Conservation (phyloP, 345 rosid species). For the Populus euphratica region DNA sequence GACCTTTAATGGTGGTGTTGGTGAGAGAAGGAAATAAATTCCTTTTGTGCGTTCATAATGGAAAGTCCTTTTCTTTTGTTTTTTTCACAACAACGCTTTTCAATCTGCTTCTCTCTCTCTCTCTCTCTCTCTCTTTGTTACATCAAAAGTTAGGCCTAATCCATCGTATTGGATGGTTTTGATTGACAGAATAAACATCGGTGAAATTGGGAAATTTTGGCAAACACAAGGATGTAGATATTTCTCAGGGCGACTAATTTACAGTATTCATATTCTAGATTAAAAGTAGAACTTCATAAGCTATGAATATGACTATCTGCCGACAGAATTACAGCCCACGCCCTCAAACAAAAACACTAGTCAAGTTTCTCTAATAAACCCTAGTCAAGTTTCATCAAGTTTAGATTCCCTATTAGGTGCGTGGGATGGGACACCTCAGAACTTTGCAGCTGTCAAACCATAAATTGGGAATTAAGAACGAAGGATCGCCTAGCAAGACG, state of each 20-base stretch:
- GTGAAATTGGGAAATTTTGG: neutral
- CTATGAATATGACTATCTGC: neutral
- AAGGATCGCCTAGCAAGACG: neutral
- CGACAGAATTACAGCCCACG: neutral
- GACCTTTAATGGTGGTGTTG: neutral
- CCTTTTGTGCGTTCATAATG: no score
- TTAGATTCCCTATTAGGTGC: neutral
- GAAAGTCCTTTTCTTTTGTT: no score
- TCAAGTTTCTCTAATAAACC: no score
- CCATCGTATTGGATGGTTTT: no score
- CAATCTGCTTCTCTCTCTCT: neutral
- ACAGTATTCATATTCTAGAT: neutral
- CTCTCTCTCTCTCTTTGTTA: no score
- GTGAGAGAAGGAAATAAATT: neutral
- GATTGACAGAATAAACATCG: no score
- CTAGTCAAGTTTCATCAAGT: neutral
- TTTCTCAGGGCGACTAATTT: neutral
- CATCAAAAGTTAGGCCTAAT: no score
- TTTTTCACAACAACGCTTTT: no score
- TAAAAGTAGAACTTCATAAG: neutral
- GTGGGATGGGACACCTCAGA: neutral
- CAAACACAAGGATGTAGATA: neutral
- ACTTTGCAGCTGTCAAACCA: neutral
- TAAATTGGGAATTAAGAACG: neutral
- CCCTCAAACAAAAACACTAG: neutral